phyloP scores from a whole-genome alignment of 768 basidiomycete genomes.

The Rhizopogon vesiculosus region DNA sequence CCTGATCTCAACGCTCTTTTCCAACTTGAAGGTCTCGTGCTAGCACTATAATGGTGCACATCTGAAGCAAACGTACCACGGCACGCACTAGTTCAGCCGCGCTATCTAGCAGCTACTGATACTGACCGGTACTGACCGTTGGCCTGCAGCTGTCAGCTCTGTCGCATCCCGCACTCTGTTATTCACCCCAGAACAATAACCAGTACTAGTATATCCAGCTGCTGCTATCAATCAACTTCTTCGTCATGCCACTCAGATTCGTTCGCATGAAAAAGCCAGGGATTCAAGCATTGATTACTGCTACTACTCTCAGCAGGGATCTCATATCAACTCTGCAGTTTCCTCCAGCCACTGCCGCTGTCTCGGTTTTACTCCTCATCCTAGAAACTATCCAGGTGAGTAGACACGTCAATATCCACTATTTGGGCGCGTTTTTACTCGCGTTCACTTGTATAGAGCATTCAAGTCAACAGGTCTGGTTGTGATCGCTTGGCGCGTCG shows the following conservation, averaged over 20 bases:
- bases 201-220: background rate
- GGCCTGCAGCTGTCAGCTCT: background rate
- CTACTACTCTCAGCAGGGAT: slow-evolving; percentile 25
- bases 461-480: slow-evolving; percentile 33
- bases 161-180: background rate
- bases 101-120: too few species aligned
- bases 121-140: background rate
- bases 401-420: background rate
- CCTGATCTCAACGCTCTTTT: too few species aligned
- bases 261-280: slow-evolving; percentile 21
- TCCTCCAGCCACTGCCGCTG: slow-evolving; percentile 38
- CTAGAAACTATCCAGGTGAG: slow-evolving; percentile 42
- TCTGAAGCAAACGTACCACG: too few species aligned
- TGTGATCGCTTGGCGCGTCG: slow-evolving; percentile 37
- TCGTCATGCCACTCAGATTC: slow-evolving; percentile 26
- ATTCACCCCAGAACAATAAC: background rate
- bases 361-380: slow-evolving; percentile 37
- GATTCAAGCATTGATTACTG: slow-evolving; percentile 22
- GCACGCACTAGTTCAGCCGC: too few species aligned
- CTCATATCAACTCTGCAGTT: slow-evolving; percentile 32
- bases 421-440: slow-evolving; percentile 4
- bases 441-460: slow-evolving; percentile 11
- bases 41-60: too few species aligned
- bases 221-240: background rate
- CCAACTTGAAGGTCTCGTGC: too few species aligned